A percentile compares a stretch with the other conserved stretches of the same genome.
Conservation (phyloP, 805 yeast species). For the Cyberlindnera galapagoensis region DNA sequence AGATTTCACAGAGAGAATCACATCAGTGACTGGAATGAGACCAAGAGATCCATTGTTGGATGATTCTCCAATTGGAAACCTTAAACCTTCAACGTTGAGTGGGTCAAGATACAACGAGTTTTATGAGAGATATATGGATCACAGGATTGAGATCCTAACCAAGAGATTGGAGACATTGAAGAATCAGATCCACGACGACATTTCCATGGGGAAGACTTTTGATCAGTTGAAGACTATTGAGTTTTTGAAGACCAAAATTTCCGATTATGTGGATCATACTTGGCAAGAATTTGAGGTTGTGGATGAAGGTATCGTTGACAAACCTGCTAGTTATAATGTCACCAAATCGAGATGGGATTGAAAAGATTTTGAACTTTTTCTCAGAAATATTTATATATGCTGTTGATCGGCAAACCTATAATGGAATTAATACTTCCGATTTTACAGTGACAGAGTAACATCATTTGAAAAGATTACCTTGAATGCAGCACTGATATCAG, state of each 20-base stretch:
- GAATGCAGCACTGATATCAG: background rate
- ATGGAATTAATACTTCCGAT: background rate
- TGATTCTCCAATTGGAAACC: slow-evolving; percentile 36
- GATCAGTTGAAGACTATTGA: slow-evolving; percentile 31
- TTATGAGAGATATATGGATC: slow-evolving; percentile 34
- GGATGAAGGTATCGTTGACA: slow-evolving; percentile 24
- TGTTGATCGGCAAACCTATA: background rate
- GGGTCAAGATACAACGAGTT: slow-evolving; percentile 33
- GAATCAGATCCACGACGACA: slow-evolving; percentile 18
- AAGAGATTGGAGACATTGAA: slow-evolving; percentile 27
- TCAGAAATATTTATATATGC: background rate
- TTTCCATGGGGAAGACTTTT: slow-evolving; percentile 25
- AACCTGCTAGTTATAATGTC: slow-evolving; percentile 19
- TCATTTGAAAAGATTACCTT: background rate
- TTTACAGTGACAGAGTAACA: background rate
- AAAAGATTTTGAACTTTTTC: too few relatives aligned
- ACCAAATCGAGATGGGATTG: slow-evolving; percentile 14
- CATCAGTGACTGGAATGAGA: slow-evolving; percentile 36
- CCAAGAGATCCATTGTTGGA: slow-evolving; percentile 32
- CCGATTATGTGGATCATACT: slow-evolving; percentile 25
- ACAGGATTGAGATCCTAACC: slow-evolving; percentile 30
- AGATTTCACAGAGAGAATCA: slow-evolving; percentile 33
- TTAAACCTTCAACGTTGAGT: slow-evolving; percentile 32
- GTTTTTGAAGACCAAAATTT: slow-evolving; percentile 23
- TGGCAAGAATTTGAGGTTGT: slow-evolving; percentile 32